phyloP scores from a whole-genome alignment of 345 rosid genomes.

The Eucalyptus tenuipes region DNA sequence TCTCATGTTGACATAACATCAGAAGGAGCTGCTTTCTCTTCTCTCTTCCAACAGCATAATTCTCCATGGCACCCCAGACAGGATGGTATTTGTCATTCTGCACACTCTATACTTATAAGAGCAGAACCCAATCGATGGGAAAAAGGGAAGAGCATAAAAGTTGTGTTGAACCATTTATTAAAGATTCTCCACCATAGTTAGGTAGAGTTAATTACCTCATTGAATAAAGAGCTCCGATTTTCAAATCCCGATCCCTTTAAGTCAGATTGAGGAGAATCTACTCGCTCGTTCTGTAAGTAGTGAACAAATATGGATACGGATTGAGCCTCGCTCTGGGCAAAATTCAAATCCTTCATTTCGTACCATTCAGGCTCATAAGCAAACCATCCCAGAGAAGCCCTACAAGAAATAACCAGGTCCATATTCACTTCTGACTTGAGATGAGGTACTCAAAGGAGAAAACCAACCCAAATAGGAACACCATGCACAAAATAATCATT shows the following conservation, averaged over 20 bases:
- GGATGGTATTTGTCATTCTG: slow-evolving; percentile 78
- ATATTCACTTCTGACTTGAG: background rate
- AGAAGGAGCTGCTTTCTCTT: slow-evolving; percentile 86
- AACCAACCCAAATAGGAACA: background rate
- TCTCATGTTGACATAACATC: slow-evolving; percentile 96
- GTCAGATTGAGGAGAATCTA: slow-evolving; percentile 48
- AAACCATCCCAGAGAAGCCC: slow-evolving; percentile 98
- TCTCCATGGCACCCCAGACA: slow-evolving; percentile 96
- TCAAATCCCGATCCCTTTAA: slow-evolving; percentile 50
- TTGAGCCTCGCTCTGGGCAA: slow-evolving; percentile 77
- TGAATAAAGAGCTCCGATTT: slow-evolving; percentile 39
- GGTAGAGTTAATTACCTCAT: slow-evolving; percentile 37
- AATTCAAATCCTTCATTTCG: slow-evolving; percentile 52
- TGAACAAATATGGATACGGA: slow-evolving; percentile 78
- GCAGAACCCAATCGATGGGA: background rate
- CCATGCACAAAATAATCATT: background rate
- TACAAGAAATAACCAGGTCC: slow-evolving; percentile 20
- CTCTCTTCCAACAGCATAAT: slow-evolving; percentile 65
- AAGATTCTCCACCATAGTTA: background rate
- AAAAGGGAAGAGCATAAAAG: background rate
- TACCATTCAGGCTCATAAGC: slow-evolving; percentile 92
- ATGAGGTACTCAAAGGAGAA: background rate
- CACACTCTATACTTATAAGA: background rate
- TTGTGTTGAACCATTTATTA: background rate
- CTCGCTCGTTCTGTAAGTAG: slow-evolving; percentile 58